Percentiles rank a stretch among this genome's conserved stretches.
Evolutionary conservation across 1,284 basidiomycete genomes (phyloP).

Genomic region (Xerocomus minutiporus): DNA sequence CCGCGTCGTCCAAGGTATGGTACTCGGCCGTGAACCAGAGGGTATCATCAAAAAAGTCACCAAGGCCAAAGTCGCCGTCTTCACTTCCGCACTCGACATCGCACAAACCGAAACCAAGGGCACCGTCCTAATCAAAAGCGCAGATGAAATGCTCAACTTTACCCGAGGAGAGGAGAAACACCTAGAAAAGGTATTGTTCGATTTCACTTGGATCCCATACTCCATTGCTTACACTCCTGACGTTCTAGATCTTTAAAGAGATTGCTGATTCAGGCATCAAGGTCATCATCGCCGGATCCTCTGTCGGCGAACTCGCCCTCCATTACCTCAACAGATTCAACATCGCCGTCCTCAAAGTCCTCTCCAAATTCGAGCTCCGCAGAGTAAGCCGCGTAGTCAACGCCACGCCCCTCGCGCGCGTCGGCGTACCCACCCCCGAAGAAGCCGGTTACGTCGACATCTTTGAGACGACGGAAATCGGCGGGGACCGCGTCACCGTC

Average conservation of each 20-base stretch:
- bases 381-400: slow-evolving; percentile 92
- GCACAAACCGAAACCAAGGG: slow-evolving; percentile 99
- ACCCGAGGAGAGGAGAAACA: slow-evolving; percentile 94
- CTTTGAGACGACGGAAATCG: slow-evolving; percentile 94
- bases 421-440: slow-evolving; percentile 94
- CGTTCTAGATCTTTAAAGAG: slow-evolving; percentile 80
- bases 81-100: slow-evolving; percentile 88
- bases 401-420: slow-evolving; percentile 91
- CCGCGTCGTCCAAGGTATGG: slow-evolving; percentile 95
- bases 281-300: slow-evolving; percentile 89
- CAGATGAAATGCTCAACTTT: slow-evolving; percentile 96
- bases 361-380: slow-evolving; percentile 97
- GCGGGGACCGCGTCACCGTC: slow-evolving; percentile 96
- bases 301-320: slow-evolving; percentile 91
- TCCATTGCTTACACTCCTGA: not conserved
- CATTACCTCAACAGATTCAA: slow-evolving; percentile 95
- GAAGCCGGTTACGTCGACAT: slow-evolving; percentile 94
- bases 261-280: slow-evolving; percentile 95
- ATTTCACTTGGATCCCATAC: not conserved
- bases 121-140: slow-evolving; percentile 93
- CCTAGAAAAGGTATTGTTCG: slow-evolving; percentile 71
- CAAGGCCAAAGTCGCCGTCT: slow-evolving; percentile 90
- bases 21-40: slow-evolving; percentile 94
- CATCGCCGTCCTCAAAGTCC: slow-evolving; percentile 94
- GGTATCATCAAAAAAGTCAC: slow-evolving; percentile 78